phyloP scores from a whole-genome alignment of 192 early-diverging fungal genomes.

The Mortierella hygrophila region DNA sequence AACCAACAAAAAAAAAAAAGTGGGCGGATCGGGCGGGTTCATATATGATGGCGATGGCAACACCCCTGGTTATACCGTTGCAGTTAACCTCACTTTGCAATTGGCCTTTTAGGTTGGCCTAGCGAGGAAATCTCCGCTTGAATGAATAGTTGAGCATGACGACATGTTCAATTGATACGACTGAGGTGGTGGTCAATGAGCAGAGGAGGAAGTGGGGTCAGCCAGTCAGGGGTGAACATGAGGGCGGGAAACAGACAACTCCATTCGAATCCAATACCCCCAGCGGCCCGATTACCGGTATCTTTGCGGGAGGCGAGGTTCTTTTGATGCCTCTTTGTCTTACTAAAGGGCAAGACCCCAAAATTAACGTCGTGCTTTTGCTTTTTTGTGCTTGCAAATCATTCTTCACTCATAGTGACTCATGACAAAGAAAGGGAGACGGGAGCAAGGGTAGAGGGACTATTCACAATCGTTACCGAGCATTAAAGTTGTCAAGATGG shows the following conservation, averaged over 20 bases:
- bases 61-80: not conserved
- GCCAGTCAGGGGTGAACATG: not conserved
- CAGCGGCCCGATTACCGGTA: not conserved
- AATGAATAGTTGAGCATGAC: not conserved
- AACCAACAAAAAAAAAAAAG: not conserved
- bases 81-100: not conserved
- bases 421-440: not conserved
- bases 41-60: not conserved
- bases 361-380: too few relatives aligned
- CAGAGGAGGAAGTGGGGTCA: not conserved
- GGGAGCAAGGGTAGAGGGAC: not conserved
- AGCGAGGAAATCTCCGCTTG: not conserved
- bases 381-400: not conserved
- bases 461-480: not conserved
- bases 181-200: not conserved
- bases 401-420: not conserved
- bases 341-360: too few relatives aligned
- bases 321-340: too few relatives aligned
- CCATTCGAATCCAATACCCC: conserved; percentile 1
- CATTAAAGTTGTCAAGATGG: not conserved
- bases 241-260: not conserved
- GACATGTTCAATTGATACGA: not conserved
- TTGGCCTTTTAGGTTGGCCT: not conserved
- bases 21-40: not conserved
- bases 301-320: not conserved